Evolutionary conservation across 139 green algal genomes (phyloP).

Genomic region (Auxenochlorella pyrenoidosa): DNA sequence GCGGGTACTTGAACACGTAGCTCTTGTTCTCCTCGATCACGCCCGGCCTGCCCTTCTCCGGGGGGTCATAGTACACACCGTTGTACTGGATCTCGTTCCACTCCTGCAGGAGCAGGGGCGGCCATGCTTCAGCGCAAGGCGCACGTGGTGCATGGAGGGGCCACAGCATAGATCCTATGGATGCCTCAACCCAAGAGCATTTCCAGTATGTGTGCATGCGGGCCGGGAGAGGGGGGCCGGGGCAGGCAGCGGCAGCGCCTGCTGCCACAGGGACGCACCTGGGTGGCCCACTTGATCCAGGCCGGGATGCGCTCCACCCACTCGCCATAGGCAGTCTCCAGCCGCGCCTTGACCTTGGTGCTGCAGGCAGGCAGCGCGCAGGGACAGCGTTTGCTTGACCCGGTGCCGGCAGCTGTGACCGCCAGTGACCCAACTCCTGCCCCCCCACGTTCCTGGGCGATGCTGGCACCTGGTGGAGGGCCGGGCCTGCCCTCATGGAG

Average conservation of each 20-base stretch:
- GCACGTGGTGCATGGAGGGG: too few species aligned
- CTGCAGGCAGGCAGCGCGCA: too few species aligned
- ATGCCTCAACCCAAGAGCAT: too few species aligned
- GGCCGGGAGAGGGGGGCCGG: background rate
- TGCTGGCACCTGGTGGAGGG: too few species aligned
- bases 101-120: conserved; percentile 62
- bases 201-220: too few species aligned
- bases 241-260: background rate
- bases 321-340: conserved; percentile 82
- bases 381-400: too few species aligned
- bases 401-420: too few species aligned
- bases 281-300: conserved; percentile 95
- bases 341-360: conserved; percentile 84
- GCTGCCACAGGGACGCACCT: conserved; percentile 38
- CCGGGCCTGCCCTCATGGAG: too few species aligned
- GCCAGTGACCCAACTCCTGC: too few species aligned
- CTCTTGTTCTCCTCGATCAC: conserved; percentile 67
- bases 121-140: background rate
- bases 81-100: conserved; percentile 96
- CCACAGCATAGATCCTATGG: too few species aligned
- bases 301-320: conserved; percentile 93
- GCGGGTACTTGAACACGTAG: conserved; percentile 96
- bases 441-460: too few species aligned
- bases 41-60: conserved; percentile 58
- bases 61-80: conserved; percentile 86